Base-by-base conservation (phyloP, 2,329 filamentous ascomycete genomes). In the Dactylonectria macrodidyma region DNA sequence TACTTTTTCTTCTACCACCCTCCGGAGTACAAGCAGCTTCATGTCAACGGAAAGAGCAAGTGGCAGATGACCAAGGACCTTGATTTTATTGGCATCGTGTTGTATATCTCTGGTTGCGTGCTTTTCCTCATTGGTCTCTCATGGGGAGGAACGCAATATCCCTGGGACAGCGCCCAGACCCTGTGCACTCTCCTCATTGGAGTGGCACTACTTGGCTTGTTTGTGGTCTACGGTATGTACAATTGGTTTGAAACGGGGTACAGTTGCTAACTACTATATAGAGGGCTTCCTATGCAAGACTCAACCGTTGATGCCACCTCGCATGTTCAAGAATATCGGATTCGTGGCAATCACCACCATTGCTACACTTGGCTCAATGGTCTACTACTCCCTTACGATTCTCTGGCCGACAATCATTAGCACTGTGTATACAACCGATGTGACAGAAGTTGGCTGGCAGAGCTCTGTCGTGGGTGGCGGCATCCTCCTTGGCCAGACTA, bases 1-100 rank as follows among this genome's bases (percentile, higher is more conserved):
- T 85, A 82, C 64, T 76, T 77, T 52, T 77, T 84, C 70, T 82
- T 84, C 66, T 87, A 86, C 73, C 81, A 82, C 67, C 85, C 84
- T 30, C 84, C 86, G 0, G 80, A 79, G 10, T 85, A 81, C 73
- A 75, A 78, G n/a, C 81, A 82, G 75, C 79, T 84, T 14, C 82
- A 85, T 69, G 74, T 81, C 33, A 62, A 68, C 11, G 75, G 78
- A 52, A 82, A 81, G 73, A 76, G 78, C 16, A 78, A 76, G 60
- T 70, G 77, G 73, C 75, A 83, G 67, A 78, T 81, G 71, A 68
- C 84, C 59, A 82, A 79, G 68, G 78, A 82, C 62, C 77, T 88
- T 12, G 87, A 87, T 73, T 83, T 78, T 59, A 67, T 83, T 44
- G 84, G 84, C 26, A 81, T 85, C 56, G 71, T 82, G 22, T 73